Percentiles rank a stretch among this genome's conserved stretches.
phyloP scores from a whole-genome alignment of 2,329 filamentous ascomycete genomes.

The Ascochyta lentis region DNA sequence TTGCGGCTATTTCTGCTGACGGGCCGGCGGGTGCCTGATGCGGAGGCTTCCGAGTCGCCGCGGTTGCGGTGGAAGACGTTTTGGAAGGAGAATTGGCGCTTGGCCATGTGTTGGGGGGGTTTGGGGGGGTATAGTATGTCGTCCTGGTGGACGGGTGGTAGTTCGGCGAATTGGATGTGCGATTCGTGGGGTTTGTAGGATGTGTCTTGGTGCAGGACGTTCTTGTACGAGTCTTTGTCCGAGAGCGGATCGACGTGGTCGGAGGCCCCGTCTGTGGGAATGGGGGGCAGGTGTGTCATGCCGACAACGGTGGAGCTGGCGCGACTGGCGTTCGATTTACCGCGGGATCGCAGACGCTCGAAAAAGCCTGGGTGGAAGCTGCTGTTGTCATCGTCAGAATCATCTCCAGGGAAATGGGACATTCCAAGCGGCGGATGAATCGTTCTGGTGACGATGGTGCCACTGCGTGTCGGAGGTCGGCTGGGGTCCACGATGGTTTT shows the following conservation, averaged over 20 bases:
- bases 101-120: conserved; percentile 63
- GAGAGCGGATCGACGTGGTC: conserved; percentile 27
- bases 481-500: conserved; percentile 62
- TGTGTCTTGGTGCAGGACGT: conserved; percentile 54
- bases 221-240: conserved; percentile 56
- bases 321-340: conserved; percentile 43
- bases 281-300: conserved; percentile 32
- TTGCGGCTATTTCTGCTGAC: conserved; percentile 38
- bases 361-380: conserved; percentile 59
- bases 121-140: conserved; percentile 60
- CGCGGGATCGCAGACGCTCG: conserved; percentile 42
- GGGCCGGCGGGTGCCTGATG: conserved; percentile 28
- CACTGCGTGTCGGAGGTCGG: conserved; percentile 33
- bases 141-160: conserved; percentile 43
- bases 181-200: conserved; percentile 51
- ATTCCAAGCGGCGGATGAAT: conserved; percentile 83
- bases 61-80: conserved; percentile 72
- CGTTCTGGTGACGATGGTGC: conserved; percentile 56
- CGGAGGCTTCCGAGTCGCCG: conserved; percentile 35
- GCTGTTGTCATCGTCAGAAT: conserved; percentile 50
- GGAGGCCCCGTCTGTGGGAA: conserved; percentile 31
- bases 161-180: conserved; percentile 55
- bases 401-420: conserved; percentile 78
- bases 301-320: conserved; percentile 23
- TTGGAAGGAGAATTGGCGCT: conserved; percentile 91